Conservation (phyloP, 176 grass and related monocot genomes). For the Carex scoparia region DNA sequence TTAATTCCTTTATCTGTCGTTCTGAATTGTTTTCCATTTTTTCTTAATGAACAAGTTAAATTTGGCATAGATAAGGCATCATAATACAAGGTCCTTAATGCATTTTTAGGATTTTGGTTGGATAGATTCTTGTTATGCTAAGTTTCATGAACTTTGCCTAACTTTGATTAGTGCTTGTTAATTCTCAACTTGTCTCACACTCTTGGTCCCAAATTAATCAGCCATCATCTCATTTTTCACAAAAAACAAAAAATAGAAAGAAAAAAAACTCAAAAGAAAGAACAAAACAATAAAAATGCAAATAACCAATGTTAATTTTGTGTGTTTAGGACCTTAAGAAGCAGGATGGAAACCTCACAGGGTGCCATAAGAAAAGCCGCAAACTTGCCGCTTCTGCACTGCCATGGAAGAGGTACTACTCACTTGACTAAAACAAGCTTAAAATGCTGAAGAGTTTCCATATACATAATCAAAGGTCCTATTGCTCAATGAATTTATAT, state of each 20-base stretch:
- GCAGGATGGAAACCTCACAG: slow-evolving; percentile 80
- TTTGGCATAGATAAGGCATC: neutral
- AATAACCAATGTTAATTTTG: neutral
- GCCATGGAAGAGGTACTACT: slow-evolving; percentile 70
- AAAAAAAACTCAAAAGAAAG: neutral
- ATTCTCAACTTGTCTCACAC: neutral
- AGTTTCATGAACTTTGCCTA: neutral
- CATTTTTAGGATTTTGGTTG: neutral
- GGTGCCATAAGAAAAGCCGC: slow-evolving; percentile 52
- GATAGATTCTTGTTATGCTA: neutral
- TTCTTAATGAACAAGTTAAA: neutral
- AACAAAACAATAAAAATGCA: neutral
- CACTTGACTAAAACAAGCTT: neutral
- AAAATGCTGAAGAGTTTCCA: neutral
- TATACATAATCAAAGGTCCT: neutral
- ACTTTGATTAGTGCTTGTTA: neutral
- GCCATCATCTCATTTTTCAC: neutral
- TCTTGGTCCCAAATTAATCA: neutral
- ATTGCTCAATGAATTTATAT: neutral
- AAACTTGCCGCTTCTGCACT: slow-evolving; percentile 60
- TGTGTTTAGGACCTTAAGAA: slow-evolving; percentile 58
- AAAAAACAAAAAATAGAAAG: neutral
- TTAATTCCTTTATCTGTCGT: neutral
- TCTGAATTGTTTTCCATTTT: neutral
- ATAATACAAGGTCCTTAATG: neutral